Base-by-base conservation (phyloP, 768 basidiomycete species). In the Rhodotorula diobovata region DNA sequence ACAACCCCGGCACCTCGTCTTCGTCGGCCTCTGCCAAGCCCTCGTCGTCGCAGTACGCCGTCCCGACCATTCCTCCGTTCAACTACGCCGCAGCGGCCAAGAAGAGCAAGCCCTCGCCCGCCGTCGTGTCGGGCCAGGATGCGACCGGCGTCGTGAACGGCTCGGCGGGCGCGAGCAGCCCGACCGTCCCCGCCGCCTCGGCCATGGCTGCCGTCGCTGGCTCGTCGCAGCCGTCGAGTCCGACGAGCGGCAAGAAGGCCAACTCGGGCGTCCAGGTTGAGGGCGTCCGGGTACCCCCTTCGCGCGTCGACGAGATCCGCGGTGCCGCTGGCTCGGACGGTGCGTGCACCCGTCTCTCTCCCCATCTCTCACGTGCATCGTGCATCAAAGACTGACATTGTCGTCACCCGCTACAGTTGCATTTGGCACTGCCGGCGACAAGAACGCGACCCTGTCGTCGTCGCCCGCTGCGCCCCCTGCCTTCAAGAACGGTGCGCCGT, bases 361-460 rank as follows among this genome's bases (percentile, higher is more conserved):
- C 37, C 7, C 25, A 32, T 59, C 35, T 55, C 34, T 60, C 45
- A 5, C 30, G 41, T 12, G 21, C 39, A 41, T 18, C 16, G 32
- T 34, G 18, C n/a, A 12, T 18, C 6, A 25, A 4, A 7, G 41
- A 43, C 41, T 43, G 20, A 57, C 37, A 50, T 6, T 32, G 18
- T 35, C 2, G 34, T 12, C 18, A n/a, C 34, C 54, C 3, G 7
- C 16, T 21, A 14, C 61, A 68, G 72, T 73, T 45, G 57, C 65
- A 9, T 72, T 74, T 63, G 76, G 76, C 54, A 72, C 68, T 34
- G 72, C 68, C n/a, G 66, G 66, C 56, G 74, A 76, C 68, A 51
- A 73, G 58, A 65, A 66, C 65, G 71, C 74, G 1, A 57, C 58
- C 6, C 61, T 73, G 10, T 76, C 75, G 21, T 76, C 76, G 10